Conservation (phyloP, 305 asterid species). For the Caryopteris hybrid region DNA sequence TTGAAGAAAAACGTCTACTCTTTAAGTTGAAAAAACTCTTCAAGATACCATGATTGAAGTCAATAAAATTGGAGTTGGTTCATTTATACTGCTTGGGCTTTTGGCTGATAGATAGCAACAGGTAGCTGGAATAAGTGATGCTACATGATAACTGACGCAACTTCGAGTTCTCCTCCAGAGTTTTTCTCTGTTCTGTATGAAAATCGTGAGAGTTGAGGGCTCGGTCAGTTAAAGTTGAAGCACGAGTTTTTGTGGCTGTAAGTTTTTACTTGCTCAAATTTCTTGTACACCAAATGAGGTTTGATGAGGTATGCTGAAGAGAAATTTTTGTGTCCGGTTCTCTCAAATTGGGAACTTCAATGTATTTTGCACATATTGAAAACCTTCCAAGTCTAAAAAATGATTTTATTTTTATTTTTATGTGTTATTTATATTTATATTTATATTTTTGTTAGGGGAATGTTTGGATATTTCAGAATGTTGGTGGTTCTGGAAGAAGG, state of each 20-base stretch:
- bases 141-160: not conserved
- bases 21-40: slow-evolving; percentile 72
- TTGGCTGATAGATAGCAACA: slow-evolving; percentile 3
- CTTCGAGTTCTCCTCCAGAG: no score
- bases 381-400: not conserved
- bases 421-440: no score
- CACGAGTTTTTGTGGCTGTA: not conserved
- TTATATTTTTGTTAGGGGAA: not conserved
- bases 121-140: slow-evolving; percentile 16
- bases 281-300: not conserved
- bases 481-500: no score
- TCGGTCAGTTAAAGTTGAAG: not conserved
- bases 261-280: not conserved
- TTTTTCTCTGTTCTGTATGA: not conserved
- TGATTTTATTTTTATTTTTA: not conserved
- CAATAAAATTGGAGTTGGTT: not conserved
- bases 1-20: slow-evolving; percentile 67
- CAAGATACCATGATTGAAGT: slow-evolving; percentile 52
- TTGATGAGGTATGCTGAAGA: slow-evolving; percentile 12
- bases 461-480: no score
- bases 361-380: slow-evolving; percentile 1
- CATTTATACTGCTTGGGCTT: not conserved
- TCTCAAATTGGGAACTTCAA: slow-evolving; percentile 3
- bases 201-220: not conserved
- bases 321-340: slow-evolving; percentile 18